phyloP scores from a whole-genome alignment of 2,329 filamentous ascomycete species.

The Hypoxylon sp. region DNA sequence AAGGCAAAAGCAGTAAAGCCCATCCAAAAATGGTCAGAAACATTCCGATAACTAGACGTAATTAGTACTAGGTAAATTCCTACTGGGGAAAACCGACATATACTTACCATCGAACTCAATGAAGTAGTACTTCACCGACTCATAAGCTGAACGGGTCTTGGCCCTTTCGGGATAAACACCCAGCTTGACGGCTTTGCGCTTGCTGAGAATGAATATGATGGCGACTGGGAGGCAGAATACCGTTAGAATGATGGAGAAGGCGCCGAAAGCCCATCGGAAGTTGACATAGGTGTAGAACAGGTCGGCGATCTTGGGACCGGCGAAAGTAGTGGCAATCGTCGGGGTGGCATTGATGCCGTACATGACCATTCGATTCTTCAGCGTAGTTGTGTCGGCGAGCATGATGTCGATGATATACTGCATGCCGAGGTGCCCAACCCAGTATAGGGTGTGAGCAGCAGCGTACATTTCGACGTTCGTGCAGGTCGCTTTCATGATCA shows the following conservation, averaged over 20 bases:
- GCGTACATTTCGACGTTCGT: constrained; percentile 70
- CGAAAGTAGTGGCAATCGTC: constrained; percentile 62
- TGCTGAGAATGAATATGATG: constrained; percentile 55
- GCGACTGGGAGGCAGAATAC: constrained; percentile 60
- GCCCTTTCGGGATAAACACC: constrained; percentile 59
- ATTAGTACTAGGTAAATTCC: not conserved
- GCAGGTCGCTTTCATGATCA: constrained; percentile 75
- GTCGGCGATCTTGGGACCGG: constrained; percentile 60
- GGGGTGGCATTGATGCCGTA: constrained; percentile 62
- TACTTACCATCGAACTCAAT: constrained; percentile 70
- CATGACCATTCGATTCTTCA: constrained; percentile 62
- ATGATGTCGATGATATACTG: constrained; percentile 60
- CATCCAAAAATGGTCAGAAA: constrained; percentile 67
- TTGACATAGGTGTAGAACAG: constrained; percentile 58
- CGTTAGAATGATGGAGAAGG: constrained; percentile 74
- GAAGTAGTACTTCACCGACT: constrained; percentile 68
- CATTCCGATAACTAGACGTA: constrained; percentile 61
- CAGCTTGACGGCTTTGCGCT: constrained; percentile 65
- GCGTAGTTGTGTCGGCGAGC: constrained; percentile 61
- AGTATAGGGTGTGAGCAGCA: constrained; percentile 75
- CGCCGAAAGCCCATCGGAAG: constrained; percentile 69
- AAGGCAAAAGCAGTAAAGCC: constrained; percentile 67
- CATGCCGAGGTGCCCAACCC: constrained; percentile 67
- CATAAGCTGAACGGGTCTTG: constrained; percentile 59
- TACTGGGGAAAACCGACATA: not conserved